Base-by-base conservation (phyloP, 2,329 filamentous ascomycete genomes). In the Xylaria sp. region DNA sequence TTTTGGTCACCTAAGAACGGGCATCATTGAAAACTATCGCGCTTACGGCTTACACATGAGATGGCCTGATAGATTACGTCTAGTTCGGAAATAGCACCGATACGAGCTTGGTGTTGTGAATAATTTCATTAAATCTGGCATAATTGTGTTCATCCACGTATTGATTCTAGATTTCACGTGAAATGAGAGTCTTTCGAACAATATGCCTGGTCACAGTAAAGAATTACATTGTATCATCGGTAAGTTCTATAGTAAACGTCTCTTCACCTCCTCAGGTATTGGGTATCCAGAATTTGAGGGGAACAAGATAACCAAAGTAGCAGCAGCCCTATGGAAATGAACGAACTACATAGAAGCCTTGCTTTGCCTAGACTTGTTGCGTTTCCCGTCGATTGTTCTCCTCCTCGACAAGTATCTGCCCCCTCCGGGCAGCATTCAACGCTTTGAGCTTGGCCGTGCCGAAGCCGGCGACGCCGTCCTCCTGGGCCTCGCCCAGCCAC, bases 401-500 rank as follows among this genome's bases (percentile, higher is more conserved):
- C 1, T 61, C 64, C 18, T 55, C 67, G 3, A 57, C 61, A 10
- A 62, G 75, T 28, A 81, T 61, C 0, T 78, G 78, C 55, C 81
- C 82, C 74, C 80, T 83, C 56, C 83, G 79, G 3, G 88, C 89
- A 61, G 84, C 84, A 61, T 89, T 88, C 64, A 90, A 84, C 63
- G 92, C 91, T 84, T 89, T 92, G 74, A 90, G 86, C 86, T 93
- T 96, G 58, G 94, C 94, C 3, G 94, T 98, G 6, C 94, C 94
- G 68, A 97, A 80, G 2, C 94, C 95, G 18, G 88, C 88, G 60
- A 95, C 86, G 46, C 94, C 94, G 1, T 83, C 86, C 80, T 95
- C 92, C 85, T 99, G 96, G 79, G 94, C 90, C 67, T 89, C 87
- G 1, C 95, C 95, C 62, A 99, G 83, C 96, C 96, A 99, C 20